Evolutionary conservation across 2,329 filamentous ascomycete species (phyloP).

Genomic region (Coleophoma eucalyptorum): DNA sequence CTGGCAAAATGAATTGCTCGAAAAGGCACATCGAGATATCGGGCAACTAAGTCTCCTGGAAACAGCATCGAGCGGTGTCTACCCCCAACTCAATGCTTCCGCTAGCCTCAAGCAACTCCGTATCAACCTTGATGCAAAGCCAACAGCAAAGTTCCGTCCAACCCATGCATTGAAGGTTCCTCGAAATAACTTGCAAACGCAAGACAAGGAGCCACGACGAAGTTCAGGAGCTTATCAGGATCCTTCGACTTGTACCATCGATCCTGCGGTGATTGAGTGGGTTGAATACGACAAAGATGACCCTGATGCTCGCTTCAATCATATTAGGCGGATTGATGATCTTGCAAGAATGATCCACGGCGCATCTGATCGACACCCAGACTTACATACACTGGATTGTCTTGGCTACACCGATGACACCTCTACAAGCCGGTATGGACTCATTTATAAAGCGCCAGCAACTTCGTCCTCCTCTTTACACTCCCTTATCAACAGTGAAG

Average conservation of each 20-base stretch:
- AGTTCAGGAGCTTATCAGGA: constrained; percentile 32
- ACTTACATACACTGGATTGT: constrained; percentile 43
- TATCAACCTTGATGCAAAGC: constrained; percentile 40
- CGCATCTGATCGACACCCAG: constrained; percentile 38
- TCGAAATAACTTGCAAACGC: constrained; percentile 25
- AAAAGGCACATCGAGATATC: constrained; percentile 38
- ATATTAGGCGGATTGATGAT: constrained; percentile 41
- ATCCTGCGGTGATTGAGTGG: constrained; percentile 39
- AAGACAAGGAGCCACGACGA: constrained; percentile 14
- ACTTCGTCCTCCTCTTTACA: constrained; percentile 34
- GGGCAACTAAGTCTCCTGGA: constrained; percentile 38
- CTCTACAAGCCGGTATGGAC: constrained; percentile 34
- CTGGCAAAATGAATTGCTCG: constrained; percentile 44
- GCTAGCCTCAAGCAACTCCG: constrained; percentile 41
- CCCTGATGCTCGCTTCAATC: constrained; percentile 37
- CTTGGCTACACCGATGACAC: constrained; percentile 42
- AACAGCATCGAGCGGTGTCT: constrained; percentile 35
- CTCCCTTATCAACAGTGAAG: constrained; percentile 33
- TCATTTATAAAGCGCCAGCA: constrained; percentile 36
- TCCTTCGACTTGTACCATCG: constrained; percentile 16
- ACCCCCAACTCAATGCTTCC: constrained; percentile 37
- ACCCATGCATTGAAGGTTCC: constrained; percentile 38
- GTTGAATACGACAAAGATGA: constrained; percentile 36
- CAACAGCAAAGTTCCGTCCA: constrained; percentile 36
- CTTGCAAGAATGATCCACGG: constrained; percentile 44